phyloP scores from a whole-genome alignment of 225 moss, liverwort and hornwort species.

The Lunularia cruciata region DNA sequence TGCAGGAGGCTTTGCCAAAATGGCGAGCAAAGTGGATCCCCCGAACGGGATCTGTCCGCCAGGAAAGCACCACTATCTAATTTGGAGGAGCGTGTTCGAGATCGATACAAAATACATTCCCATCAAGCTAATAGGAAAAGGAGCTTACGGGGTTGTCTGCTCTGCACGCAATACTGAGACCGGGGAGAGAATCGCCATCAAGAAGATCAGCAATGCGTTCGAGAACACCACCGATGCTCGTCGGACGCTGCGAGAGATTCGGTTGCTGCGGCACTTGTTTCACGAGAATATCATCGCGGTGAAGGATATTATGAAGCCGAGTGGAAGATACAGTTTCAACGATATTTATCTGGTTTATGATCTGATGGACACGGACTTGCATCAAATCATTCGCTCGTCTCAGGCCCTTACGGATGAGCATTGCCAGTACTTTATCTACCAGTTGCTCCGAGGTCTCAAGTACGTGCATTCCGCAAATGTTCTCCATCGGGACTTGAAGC shows the following conservation, averaged over 20 bases:
- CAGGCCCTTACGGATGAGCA: constrained; percentile 94
- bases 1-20: too few relatives aligned
- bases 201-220: constrained; percentile 92
- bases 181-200: constrained; percentile 85
- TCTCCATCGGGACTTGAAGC: constrained; percentile 64
- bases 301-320: constrained; percentile 92
- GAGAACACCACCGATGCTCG: constrained; percentile 92
- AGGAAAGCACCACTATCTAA: constrained; percentile 84
- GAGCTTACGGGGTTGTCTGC: constrained; percentile 94
- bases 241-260: constrained; percentile 83
- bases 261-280: constrained; percentile 71
- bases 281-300: constrained; percentile 91
- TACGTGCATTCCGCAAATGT: constrained; percentile 71
- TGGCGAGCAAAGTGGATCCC: too few relatives aligned
- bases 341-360: constrained; percentile 93
- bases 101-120: constrained; percentile 85
- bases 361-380: constrained; percentile 95
- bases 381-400: constrained; percentile 91
- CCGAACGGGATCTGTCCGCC: too few relatives aligned
- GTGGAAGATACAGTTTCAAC: constrained; percentile 64
- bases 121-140: constrained; percentile 94
- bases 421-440: constrained; percentile 43
- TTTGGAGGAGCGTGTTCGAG: constrained; percentile 86
- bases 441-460: constrained; percentile 63
- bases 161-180: constrained; percentile 71